A percentile compares a stretch with the other conserved stretches of the same genome.
These are phyloP conservation scores for Anthostomella pinea DNA, from an alignment of 2,329 filamentous ascomycete genomes.

Conservation along the genomic window DNA sequence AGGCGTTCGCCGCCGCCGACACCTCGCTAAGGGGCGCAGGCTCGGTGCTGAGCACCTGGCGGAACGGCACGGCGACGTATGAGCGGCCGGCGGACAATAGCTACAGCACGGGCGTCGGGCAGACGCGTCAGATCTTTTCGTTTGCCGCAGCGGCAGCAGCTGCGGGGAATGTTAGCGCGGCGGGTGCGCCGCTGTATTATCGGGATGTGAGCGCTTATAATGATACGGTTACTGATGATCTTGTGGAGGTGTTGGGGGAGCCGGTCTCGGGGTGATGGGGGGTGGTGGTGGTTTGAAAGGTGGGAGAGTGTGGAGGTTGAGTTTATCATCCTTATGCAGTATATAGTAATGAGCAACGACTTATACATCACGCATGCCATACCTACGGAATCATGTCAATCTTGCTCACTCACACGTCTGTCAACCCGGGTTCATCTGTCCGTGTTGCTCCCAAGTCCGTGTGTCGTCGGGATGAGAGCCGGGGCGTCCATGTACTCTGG, in stretches of 20 bases:
- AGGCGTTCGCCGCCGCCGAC: slow-evolving; percentile 46
- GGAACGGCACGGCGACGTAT: slow-evolving; percentile 58
- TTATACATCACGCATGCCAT: no score
- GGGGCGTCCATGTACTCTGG: no score
- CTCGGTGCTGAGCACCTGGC: slow-evolving; percentile 44
- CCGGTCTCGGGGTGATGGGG: no score
- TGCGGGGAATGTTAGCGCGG: slow-evolving; percentile 12
- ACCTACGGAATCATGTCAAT: no score
- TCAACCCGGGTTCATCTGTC: no score
- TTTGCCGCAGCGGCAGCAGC: slow-evolving; percentile 43
- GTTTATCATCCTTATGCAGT: no score
- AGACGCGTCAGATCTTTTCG: slow-evolving; percentile 53
- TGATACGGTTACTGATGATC: slow-evolving; percentile 23
- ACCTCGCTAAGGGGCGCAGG: slow-evolving; percentile 27
- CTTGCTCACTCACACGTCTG: no score
- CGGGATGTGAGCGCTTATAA: slow-evolving; percentile 46
- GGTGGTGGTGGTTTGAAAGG: no score
- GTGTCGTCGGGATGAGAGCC: no score
- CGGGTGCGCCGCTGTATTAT: slow-evolving; percentile 49
- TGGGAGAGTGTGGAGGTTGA: no score
- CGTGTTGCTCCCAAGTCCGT: no score
- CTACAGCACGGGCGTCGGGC: slow-evolving; percentile 50
- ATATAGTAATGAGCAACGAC: no score
- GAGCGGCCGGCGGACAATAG: slow-evolving; percentile 43
- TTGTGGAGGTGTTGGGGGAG: slow-evolving; percentile 6